phyloP scores from a whole-genome alignment of 257 asterid genomes.

The Solanum pennellii region DNA sequence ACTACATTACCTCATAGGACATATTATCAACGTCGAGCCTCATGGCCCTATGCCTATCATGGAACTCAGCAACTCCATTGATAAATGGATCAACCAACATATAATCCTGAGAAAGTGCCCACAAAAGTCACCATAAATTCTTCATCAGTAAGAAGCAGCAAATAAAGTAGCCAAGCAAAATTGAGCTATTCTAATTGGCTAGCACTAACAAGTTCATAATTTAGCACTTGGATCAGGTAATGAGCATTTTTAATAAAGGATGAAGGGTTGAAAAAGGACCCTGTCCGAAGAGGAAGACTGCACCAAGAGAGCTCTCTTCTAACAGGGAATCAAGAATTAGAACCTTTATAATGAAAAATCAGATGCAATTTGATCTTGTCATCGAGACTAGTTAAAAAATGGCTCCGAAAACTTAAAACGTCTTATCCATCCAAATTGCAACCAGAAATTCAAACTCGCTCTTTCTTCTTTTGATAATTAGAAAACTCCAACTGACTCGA shows the following conservation, averaged over 20 bases:
- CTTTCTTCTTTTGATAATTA: not conserved
- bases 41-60: constrained; percentile 79
- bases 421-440: not conserved
- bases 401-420: not conserved
- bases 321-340: not conserved
- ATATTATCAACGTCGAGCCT: constrained; percentile 94
- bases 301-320: not conserved
- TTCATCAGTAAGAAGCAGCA: not conserved
- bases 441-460: not conserved
- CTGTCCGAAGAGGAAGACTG: not conserved
- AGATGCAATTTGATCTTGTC: not conserved
- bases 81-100: constrained; percentile 55
- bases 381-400: not conserved
- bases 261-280: not conserved
- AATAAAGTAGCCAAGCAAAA: not conserved
- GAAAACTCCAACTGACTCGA: not conserved
- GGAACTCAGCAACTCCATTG: constrained; percentile 56
- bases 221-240: not conserved
- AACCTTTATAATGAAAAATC: not conserved
- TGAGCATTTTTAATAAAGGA: not conserved
- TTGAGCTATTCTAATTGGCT: not conserved
- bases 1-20: constrained; percentile 75
- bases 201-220: not conserved
- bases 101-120: constrained; percentile 38
- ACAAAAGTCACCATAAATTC: not conserved